phyloP scores from a whole-genome alignment of 192 early-diverging fungal species.

The Backusella sp. region DNA sequence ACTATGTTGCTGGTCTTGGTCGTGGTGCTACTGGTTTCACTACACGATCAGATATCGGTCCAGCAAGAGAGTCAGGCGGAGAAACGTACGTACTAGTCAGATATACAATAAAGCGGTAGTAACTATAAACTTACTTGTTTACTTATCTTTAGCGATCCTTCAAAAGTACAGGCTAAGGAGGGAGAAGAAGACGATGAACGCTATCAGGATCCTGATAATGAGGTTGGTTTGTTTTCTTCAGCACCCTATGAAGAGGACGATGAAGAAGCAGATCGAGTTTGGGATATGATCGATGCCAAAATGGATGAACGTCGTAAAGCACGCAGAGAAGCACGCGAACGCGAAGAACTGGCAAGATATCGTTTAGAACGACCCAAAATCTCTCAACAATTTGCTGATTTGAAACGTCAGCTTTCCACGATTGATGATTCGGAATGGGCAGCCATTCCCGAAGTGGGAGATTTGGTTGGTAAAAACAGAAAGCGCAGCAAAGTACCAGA shows the following conservation, averaged over 20 bases:
- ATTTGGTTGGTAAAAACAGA: conserved; percentile 79
- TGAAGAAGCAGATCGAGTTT: conserved; percentile 95
- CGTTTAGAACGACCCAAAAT: conserved; percentile 77
- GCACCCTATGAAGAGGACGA: conserved; percentile 94
- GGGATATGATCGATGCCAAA: conserved; percentile 82
- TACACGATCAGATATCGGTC: conserved; percentile 96
- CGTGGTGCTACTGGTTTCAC: conserved; percentile 97
- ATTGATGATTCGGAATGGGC: conserved; percentile 91
- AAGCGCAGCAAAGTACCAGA: conserved; percentile 59
- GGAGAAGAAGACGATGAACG: conserved; percentile 72
- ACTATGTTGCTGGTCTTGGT: conserved; percentile 96
- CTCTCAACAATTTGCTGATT: conserved; percentile 85
- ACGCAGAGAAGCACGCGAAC: conserved; percentile 72
- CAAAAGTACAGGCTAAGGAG: conserved; percentile 32
- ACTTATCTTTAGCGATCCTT: conserved; percentile 1
- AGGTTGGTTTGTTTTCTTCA: conserved; percentile 84
- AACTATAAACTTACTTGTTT: background rate
- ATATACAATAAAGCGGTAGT: background rate
- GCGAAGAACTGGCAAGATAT: conserved; percentile 62
- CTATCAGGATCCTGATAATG: conserved; percentile 92
- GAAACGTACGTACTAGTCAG: conserved; percentile 35
- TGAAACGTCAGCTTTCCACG: conserved; percentile 78
- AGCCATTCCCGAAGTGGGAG: conserved; percentile 72
- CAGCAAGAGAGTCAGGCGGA: conserved; percentile 77
- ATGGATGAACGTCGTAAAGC: conserved; percentile 85